Evolutionary conservation across 371 early-diverging fungal species (phyloP), one percentile per base, ranked within the genome.

Genomic region (Saksenaea vasiformis): DNA sequence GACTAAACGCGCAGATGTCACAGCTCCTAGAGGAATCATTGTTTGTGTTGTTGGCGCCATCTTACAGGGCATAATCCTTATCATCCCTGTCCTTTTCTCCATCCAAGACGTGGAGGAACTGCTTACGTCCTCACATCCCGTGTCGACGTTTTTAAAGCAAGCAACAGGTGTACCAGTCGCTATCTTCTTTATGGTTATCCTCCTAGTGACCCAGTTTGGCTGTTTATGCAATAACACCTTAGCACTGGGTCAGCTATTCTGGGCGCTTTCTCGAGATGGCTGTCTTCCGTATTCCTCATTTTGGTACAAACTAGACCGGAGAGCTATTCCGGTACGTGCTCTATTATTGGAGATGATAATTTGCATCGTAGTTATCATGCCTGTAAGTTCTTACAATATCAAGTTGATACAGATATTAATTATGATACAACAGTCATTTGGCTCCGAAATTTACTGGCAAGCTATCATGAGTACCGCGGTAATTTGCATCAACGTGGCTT

Each of bases 21-120:
- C 76, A 22, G 80, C 76, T n/a, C 80, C 80, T 3, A 71, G 74
- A 5, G 80, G 80, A 22, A 80, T 80, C 31, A 60, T 80, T n/a
- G 65, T 74, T 14, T 72, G 72, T 54, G 71, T 80, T 9, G 28
- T 58, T n/a, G 63, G 69, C 56, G 71, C 80, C 11, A 60, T 76
- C 36, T 28, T 76, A 4, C 77, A 77, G 66, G 75, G 76, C 4
- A 58, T 75, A 44, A 65, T 68, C 15, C 56, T 80, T 10, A 77
- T 75, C 51, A 58, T 77, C 34, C 53, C 73, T 2, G 69, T 66
- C 10, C 44, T 80, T 11, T 77, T 80, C 43, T 70, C 77, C 11
- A 74, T 77, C 15, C 78, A 80, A 67, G 73, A 80, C 17, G 73
- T 80, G 1, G 73, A 77, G 0, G 70, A 61, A 27, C 58, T 71